These are phyloP conservation scores for Fragaria ananassa DNA, from an alignment of 306 rosid species.

Conservation along the genomic window DNA sequence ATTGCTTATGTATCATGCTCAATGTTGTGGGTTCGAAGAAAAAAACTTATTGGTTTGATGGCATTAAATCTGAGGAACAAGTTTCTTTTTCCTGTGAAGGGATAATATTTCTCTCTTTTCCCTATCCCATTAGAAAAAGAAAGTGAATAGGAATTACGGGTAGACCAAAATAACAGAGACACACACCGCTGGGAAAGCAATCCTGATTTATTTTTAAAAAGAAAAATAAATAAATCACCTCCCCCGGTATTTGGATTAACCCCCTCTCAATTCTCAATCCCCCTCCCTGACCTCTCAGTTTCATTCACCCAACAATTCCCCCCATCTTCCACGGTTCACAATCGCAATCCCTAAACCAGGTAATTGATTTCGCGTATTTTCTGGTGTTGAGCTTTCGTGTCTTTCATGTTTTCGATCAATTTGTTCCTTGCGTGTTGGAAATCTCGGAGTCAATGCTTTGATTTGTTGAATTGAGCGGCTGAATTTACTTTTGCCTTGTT, in stretches of 20 bases:
- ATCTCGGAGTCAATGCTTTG: neutral
- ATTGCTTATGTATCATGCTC: neutral
- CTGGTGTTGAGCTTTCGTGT: neutral
- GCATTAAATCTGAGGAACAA: no score
- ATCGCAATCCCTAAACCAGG: conserved; percentile 18
- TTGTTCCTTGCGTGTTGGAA: neutral
- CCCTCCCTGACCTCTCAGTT: neutral
- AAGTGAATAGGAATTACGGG: no score
- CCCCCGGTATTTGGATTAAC: no score
- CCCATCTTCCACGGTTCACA: conserved; percentile 14
- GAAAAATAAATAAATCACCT: no score
- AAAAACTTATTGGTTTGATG: no score
- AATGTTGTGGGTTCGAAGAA: neutral
- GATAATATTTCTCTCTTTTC: neutral
- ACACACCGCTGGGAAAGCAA: no score
- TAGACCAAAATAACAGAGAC: no score
- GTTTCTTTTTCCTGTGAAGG: neutral
- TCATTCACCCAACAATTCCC: neutral
- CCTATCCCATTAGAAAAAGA: no score
- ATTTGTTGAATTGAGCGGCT: neutral
- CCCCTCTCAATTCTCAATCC: no score
- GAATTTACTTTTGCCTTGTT: neutral
- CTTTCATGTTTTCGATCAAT: neutral
- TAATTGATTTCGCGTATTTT: conserved; percentile 11
- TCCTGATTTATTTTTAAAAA: no score